Percentiles rank a stretch among this genome's conserved stretches.
These are phyloP conservation scores for Ochetophila trinervis DNA, from an alignment of 306 rosid genomes.

Conservation along the genomic window DNA sequence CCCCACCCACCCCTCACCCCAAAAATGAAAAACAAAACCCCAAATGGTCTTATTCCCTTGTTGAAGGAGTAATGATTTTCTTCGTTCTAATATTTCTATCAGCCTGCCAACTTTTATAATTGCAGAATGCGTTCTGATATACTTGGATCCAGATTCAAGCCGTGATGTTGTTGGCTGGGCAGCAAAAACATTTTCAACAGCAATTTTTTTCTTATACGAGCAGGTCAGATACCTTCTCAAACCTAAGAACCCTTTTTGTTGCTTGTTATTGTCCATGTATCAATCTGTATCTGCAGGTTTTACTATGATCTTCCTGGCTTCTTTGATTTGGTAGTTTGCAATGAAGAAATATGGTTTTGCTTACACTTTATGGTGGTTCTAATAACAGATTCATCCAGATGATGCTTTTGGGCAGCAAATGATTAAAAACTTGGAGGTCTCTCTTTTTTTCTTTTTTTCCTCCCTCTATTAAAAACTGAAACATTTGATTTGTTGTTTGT, in stretches of 20 bases:
- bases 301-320: slow-evolving; percentile 5
- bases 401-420: slow-evolving; percentile 98
- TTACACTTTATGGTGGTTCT: slow-evolving; percentile 27
- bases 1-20: too few species aligned
- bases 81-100: slow-evolving; percentile 69
- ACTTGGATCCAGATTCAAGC: slow-evolving; percentile 90
- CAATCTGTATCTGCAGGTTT: neutral
- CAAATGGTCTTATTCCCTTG: neutral
- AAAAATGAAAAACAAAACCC: too few species aligned
- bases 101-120: slow-evolving; percentile 99
- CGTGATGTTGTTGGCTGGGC: slow-evolving; percentile 79
- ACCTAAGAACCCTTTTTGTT: slow-evolving; percentile 3
- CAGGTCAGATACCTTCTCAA: slow-evolving; percentile 57
- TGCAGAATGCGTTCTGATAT: slow-evolving; percentile 99
- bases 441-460: neutral
- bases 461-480: neutral
- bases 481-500: too few species aligned
- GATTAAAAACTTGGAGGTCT: slow-evolving; percentile 92
- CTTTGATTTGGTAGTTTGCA: neutral
- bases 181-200: slow-evolving; percentile 66
- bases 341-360: slow-evolving; percentile 6
- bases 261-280: neutral
- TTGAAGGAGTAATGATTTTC: slow-evolving; percentile 30
- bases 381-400: slow-evolving; percentile 80
- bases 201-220: slow-evolving; percentile 84